Evolutionary conservation across 1,284 basidiomycete genomes (phyloP), one percentile per base, ranked within the genome.

Genomic region (Cryptococcus sp.): DNA sequence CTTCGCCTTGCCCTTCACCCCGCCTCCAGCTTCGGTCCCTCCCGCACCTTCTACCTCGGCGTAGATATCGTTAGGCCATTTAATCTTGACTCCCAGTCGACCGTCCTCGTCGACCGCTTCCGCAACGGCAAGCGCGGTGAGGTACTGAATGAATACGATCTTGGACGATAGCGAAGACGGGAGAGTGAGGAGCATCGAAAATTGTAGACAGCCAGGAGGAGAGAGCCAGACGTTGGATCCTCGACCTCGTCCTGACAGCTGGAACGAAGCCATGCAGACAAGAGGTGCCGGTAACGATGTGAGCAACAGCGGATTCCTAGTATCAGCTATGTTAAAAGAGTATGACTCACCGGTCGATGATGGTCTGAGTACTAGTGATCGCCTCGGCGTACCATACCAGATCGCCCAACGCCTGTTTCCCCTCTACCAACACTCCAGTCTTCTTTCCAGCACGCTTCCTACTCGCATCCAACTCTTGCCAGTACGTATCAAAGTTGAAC

Each of bases 51-150:
- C 75, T 9, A 63, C 62, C 31, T 75, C 78, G 2, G 83, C 85
- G 64, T 97, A 98, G 6, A 99, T 76, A 65, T 99, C 94, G 65
- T 98, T 98, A 11, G 94, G 94, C 95, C 95, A 99, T 72, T 98
- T 99, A 47, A 98, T 77, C 41, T 83, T 79, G 4, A 94, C 80
- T 4, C 76, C 77, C 0, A 79, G 60, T 12, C 77, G 74, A 1
- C 83, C 85, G 52, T 76, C 76, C 23, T 68, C 71, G 54, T 71
- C 74, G 19, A 66, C 63, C 0, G 89, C 91, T 60, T 93, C 86
- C 3, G 84, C 82, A n/a, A 97, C 84, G 0, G 93, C 89, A 25
- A 98, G 75, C 0, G 86, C 88, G 51, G 87, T 86, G 0, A 99
- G 79, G 67, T 98, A 98, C 66, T 99, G 95, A n/a, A 94, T 75